Base-by-base conservation (phyloP, 495 filamentous ascomycete genomes). In the Cercophora newfieldiana region DNA sequence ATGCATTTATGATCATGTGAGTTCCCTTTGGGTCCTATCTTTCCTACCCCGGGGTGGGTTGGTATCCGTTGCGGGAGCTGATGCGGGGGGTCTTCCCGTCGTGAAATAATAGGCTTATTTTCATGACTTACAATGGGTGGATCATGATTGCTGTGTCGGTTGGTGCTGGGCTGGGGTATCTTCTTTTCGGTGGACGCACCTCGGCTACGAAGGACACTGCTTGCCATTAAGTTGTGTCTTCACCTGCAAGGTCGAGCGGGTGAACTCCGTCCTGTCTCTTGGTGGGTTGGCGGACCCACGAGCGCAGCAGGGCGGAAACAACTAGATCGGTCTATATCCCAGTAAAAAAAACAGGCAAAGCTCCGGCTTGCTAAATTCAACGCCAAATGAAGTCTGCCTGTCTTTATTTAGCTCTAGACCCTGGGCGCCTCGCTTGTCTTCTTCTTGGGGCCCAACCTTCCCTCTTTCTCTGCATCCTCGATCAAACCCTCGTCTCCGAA, bases 71-170 rank as follows among this genome's bases (percentile, higher is more conserved):
- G 37, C 37, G 12, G 37, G 37, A 16, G 37, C 37, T 51, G 24
- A 25, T 29, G 16, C 16, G 16, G 19, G 22, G 29, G 4, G 19
- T 19, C 29, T 63, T 54, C n/a, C 54, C 47, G 55, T 14, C 21
- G 31, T 12, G 4, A 47, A 47, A 47, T 29, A 55, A 33, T 53
- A 99, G 95, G 95, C 81, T 99, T 67, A 81, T 99, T 22, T 99
- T 99, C 79, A 99, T 99, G 95, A 99, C 96, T 2, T 99, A 99
- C 77, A 99, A 99, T 70, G 95, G 96, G 18, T 93, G 89, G 84
- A 89, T 99, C 63, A 99, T 99, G 95, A 76, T 97, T 66, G 85
- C 94, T 0, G 92, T 97, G 12, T 91, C 90, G 12, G 82, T 94
- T 14, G 95, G 95, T 24, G 94, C 94, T 0, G 96, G 94, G 60